phyloP scores from a whole-genome alignment of 129 eudicot genomes.

The Flaveria ramosissima region DNA sequence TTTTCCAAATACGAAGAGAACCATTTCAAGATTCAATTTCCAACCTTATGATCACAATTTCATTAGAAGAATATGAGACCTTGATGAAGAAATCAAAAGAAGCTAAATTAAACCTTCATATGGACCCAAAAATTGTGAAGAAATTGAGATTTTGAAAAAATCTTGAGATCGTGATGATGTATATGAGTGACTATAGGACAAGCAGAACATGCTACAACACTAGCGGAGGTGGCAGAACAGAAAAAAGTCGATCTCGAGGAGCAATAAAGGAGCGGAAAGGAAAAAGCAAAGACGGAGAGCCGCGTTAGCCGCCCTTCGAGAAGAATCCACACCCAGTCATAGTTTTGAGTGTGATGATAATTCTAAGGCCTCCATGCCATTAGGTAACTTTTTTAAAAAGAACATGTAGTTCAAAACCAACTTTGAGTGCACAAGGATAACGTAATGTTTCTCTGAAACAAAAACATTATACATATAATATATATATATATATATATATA shows the following conservation, averaged over 20 bases:
- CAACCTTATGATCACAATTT: conserved; percentile 28
- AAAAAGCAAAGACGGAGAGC: conserved; percentile 51
- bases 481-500: too few species aligned
- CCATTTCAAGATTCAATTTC: conserved; percentile 13
- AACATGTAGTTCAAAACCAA: conserved; percentile 25
- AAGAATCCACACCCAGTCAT: conserved; percentile 41
- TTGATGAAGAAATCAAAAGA: conserved; percentile 40
- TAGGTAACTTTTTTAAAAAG: conserved; percentile 49
- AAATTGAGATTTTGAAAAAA: conserved; percentile 41
- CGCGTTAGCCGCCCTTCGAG: conserved; percentile 53
- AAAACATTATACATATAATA: too few species aligned
- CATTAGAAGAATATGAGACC: conserved; percentile 40
- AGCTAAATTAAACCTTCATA: neutral
- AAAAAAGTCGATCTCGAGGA: conserved; percentile 55
- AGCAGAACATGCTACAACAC: conserved; percentile 60
- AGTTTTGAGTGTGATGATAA: conserved; percentile 37
- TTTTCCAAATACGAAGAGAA: conserved; percentile 27
- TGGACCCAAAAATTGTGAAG: neutral
- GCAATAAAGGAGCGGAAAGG: conserved; percentile 47
- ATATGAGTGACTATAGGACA: conserved; percentile 56
- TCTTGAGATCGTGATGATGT: conserved; percentile 41
- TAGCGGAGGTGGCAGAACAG: conserved; percentile 67
- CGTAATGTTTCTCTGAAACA: too few species aligned
- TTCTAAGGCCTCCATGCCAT: conserved; percentile 42
- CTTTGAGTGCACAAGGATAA: neutral